A percentile compares a stretch with the other conserved stretches of the same genome.
Evolutionary conservation across 176 grass and related monocot genomes (phyloP).

Genomic region (Phoenix roebelenii): DNA sequence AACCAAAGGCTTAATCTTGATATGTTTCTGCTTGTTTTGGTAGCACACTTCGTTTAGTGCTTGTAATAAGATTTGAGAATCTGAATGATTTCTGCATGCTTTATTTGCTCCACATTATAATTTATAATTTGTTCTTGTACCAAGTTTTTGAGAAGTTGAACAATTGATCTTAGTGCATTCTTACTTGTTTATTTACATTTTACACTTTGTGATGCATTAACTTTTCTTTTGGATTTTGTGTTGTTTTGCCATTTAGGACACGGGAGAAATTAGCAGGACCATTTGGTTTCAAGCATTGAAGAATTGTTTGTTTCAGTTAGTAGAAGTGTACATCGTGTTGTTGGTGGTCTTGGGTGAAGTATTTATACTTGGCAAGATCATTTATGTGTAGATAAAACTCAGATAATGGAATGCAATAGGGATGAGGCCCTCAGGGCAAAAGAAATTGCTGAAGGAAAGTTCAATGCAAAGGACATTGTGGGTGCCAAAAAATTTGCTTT

Average conservation of each 20-base stretch:
- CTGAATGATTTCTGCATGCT: too few relatives aligned
- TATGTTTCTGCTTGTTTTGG: too few relatives aligned
- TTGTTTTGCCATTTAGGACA: not conserved
- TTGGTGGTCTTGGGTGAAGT: too few relatives aligned
- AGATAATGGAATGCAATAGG: constrained; percentile 54
- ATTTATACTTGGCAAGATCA: not conserved
- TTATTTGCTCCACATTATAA: too few relatives aligned
- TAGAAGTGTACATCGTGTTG: not conserved
- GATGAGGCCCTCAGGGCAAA: constrained; percentile 70
- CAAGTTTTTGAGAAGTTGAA: too few relatives aligned
- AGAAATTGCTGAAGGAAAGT: constrained; percentile 66
- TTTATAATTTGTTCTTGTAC: too few relatives aligned
- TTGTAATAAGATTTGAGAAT: too few relatives aligned
- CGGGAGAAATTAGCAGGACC: not conserved
- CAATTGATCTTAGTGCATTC: too few relatives aligned
- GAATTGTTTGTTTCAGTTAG: not conserved
- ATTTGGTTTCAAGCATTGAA: not conserved
- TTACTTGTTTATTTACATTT: not conserved
- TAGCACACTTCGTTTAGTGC: too few relatives aligned
- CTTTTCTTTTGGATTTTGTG: not conserved
- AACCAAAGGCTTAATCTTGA: too few relatives aligned
- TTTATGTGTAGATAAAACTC: constrained; percentile 1
- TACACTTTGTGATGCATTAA: not conserved
- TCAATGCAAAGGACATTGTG: constrained; percentile 39
- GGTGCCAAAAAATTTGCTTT: constrained; percentile 66